Base-by-base conservation (phyloP, 176 grass and related monocot genomes). In the Triticum monococcum region DNA sequence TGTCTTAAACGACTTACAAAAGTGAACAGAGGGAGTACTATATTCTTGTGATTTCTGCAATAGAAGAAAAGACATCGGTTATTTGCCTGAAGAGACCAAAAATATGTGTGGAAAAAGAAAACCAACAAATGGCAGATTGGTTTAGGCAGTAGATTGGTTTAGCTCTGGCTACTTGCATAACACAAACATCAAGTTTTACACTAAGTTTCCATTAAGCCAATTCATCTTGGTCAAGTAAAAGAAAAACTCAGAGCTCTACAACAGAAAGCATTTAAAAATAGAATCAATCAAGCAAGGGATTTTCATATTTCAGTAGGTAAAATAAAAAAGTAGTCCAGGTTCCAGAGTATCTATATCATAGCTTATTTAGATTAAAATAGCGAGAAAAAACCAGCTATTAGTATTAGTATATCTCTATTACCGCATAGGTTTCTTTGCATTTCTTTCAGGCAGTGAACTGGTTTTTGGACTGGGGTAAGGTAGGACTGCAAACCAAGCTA, bases 341-440 rank as follows among this genome's bases (percentile, higher is more conserved):
- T 64, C 78, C 60, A 40, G 36, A 65, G 57, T 77, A 82, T 82
- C 22, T 85, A 45, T 18, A 74, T 43, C 36, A 35, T 57, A 36
- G 25, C 24, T 41, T 80, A 46, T 16, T 10, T 30, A 72, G 22
- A 38, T 72, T 64, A 84, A 20, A 36, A 12, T 17, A 35, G 46
- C 31, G 57, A 32, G 32, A 82, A 76, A 32, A 56, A 64, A 20
- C 30, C n/a, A 68, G 46, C 31, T 25, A 67, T 23, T 81, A 72
- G 33, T 54, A 66, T 10, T 26, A 22, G 45, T 32, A 26, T 54
- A 52, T 76, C 9, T 30, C 14, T 52, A 18, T 8, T 30, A 7
- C 18, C 62, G 8, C 7, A 56, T 41, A 75, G 16, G 62, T 81
- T 81, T 73, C 30, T 50, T 43, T n/a, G 41, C 3, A 70, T 7